phyloP scores from a whole-genome alignment of 345 rosid genomes.

The Toxicodendron radicans region DNA sequence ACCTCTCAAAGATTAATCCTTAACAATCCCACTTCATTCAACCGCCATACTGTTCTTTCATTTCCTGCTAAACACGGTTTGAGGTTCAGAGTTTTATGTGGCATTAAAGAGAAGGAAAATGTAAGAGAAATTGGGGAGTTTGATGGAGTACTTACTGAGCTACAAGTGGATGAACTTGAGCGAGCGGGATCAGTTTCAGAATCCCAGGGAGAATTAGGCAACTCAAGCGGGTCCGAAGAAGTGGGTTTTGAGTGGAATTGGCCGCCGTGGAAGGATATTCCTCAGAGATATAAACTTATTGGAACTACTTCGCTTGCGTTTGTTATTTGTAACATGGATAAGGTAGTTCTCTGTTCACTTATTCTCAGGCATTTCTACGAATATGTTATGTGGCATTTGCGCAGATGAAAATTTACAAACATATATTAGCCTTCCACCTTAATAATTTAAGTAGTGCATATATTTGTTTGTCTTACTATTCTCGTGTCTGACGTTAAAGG shows the following conservation, averaged over 20 bases:
- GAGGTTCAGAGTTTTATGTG: slow-evolving; percentile 48
- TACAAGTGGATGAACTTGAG: slow-evolving; percentile 39
- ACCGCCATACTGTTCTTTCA: slow-evolving; percentile 16
- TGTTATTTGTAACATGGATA: slow-evolving; percentile 94
- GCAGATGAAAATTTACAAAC: no score
- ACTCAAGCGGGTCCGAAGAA: slow-evolving; percentile 25
- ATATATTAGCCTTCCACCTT: no score
- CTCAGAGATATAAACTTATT: slow-evolving; percentile 75
- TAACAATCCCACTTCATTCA: slow-evolving; percentile 21
- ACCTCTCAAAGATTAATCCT: slow-evolving; percentile 37
- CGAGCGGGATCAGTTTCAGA: slow-evolving; percentile 20
- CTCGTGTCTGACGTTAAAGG: no score
- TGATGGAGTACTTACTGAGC: slow-evolving; percentile 28
- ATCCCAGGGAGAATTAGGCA: slow-evolving; percentile 18
- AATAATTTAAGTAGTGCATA: no score
- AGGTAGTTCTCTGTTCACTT: slow-evolving; percentile 42
- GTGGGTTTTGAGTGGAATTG: slow-evolving; percentile 56
- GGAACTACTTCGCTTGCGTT: slow-evolving; percentile 91
- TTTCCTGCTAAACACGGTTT: slow-evolving; percentile 22
- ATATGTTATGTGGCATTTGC: background rate
- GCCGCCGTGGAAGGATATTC: slow-evolving; percentile 83
- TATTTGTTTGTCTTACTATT: no score
- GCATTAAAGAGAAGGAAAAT: slow-evolving; percentile 58
- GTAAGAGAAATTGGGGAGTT: slow-evolving; percentile 39
- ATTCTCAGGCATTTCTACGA: slow-evolving; percentile 14